A percentile compares a stretch with the other conserved stretches of the same genome.
phyloP scores from a whole-genome alignment of 139 green algal genomes.

The Chlorella sp. region DNA sequence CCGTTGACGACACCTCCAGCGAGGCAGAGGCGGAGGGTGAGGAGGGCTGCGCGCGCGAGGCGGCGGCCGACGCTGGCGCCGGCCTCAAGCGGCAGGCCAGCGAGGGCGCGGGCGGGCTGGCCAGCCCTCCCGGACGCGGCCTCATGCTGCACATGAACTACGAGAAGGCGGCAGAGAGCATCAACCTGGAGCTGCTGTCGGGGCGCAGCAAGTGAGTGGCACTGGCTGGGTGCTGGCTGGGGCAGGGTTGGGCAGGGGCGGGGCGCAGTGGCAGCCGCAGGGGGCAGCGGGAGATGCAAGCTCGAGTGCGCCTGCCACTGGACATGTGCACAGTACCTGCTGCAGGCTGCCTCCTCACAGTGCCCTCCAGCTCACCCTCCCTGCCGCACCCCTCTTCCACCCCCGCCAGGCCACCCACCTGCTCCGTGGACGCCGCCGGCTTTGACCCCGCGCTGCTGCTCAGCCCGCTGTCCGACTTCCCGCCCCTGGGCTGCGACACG shows the following conservation, averaged over 20 bases:
- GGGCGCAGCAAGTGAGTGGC: constrained; percentile 16
- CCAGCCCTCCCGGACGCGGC: background rate
- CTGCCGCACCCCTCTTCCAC: too few species aligned
- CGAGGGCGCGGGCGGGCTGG: background rate
- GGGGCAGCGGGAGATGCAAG: too few species aligned
- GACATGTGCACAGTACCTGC: too few species aligned
- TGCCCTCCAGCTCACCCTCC: background rate
- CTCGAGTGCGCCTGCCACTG: too few species aligned
- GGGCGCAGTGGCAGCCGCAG: background rate
- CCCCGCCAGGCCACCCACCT: constrained; percentile 1
- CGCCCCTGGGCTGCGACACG: background rate
- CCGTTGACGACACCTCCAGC: background rate
- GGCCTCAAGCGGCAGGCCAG: constrained; percentile 1
- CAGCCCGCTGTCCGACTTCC: constrained; percentile 16
- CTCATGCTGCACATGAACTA: constrained; percentile 46
- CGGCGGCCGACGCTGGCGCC: background rate
- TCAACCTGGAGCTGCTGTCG: constrained; percentile 42
- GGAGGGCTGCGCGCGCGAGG: background rate
- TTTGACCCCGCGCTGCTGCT: constrained; percentile 6
- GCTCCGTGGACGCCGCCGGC: background rate
- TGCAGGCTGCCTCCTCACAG: too few species aligned
- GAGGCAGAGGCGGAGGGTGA: background rate
- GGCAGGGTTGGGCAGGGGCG: background rate
- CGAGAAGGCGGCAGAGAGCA: constrained; percentile 30
- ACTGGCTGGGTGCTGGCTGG: too few species aligned